Base-by-base conservation (phyloP, 306 rosid species). In the Quercus gilva region DNA sequence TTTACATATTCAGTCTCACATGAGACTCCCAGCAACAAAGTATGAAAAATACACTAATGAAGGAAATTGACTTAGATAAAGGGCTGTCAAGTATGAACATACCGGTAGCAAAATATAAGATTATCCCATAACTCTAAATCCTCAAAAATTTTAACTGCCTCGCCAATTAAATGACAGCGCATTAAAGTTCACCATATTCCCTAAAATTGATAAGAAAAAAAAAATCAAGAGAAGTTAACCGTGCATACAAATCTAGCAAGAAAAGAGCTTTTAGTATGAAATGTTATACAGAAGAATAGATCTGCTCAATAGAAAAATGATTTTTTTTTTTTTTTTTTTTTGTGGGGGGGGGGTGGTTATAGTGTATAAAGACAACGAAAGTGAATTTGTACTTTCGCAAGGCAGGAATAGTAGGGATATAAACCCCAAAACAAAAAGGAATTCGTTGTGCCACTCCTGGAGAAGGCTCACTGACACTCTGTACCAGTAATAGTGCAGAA, bases 101-200 rank as follows among this genome's bases (percentile, higher is more conserved):
- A 95, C 99, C 92, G 80, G 78, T 92, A 95, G 83, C 99, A 95
- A 65, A 81, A 79, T 76, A 95, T 95, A 57, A 95, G 91, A 79
- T 88, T 95, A 87, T 95, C 99, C 99, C 99, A 95, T 84, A 95
- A 85, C 86, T 95, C 99, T 82, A 95, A 86, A 82, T 95, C 96
- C 88, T 95, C 97, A 81, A 90, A 95, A 78, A 84, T 89, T 84
- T 89, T 90, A 58, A 90, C 74, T 70, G 99, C 99, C 81, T 95
- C 99, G 55, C 99, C 98, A 79, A 95, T 85, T 85, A 95, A 87
- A 81, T 97, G 97, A 76, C 95, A 95, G 74, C 98, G 81, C 76
- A 92, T 94, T 71, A 93, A 80, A 95, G 93, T 87, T 91, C 97
- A 74, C 95, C 99, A 77, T 95, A 89, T 79, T 95, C 98, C 90